Evolutionary conservation across 371 early-diverging fungal genomes (phyloP).

Genomic region (Umbelopsis sp.): DNA sequence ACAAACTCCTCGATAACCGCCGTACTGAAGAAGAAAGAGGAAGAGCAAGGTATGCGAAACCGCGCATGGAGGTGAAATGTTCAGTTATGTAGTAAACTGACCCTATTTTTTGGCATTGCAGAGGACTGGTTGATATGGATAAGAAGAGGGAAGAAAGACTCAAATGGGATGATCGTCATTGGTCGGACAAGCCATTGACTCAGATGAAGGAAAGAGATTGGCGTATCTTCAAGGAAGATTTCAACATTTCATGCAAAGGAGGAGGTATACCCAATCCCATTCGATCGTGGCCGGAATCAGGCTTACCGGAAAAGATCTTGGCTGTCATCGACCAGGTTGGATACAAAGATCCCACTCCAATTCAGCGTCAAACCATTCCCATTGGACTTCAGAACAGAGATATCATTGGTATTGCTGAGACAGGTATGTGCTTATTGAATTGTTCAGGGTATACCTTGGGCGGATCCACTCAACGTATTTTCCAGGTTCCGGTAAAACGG

Average conservation of each 20-base stretch:
- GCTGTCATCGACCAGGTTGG: constrained; percentile 78
- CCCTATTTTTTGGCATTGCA: too few relatives aligned
- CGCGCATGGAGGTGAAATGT: too few relatives aligned
- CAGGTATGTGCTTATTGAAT: constrained; percentile 64
- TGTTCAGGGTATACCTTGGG: constrained; percentile 9
- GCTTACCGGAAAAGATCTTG: constrained; percentile 68
- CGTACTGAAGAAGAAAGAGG: constrained; percentile 70
- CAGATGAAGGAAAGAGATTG: constrained; percentile 97
- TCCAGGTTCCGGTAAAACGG: constrained; percentile 92
- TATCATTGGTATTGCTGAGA: constrained; percentile 98
- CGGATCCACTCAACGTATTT: not conserved
- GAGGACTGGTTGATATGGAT: constrained; percentile 68
- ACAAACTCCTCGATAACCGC: constrained; percentile 66
- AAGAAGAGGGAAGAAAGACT: constrained; percentile 68
- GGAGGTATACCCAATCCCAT: constrained; percentile 92
- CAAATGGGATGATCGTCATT: constrained; percentile 90
- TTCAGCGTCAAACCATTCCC: constrained; percentile 98
- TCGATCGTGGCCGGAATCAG: constrained; percentile 88
- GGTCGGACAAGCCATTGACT: constrained; percentile 89
- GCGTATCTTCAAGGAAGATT: constrained; percentile 99
- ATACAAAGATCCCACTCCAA: constrained; percentile 96
- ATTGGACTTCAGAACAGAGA: constrained; percentile 92
- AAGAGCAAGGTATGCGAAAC: constrained; percentile 47
- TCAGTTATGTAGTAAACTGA: too few relatives aligned
- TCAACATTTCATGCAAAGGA: constrained; percentile 90